A percentile compares a stretch with the other conserved stretches of the same genome.
These are phyloP conservation scores for Leccinum olivaceopallidum DNA, from an alignment of 768 basidiomycete genomes.

Conservation along the genomic window DNA sequence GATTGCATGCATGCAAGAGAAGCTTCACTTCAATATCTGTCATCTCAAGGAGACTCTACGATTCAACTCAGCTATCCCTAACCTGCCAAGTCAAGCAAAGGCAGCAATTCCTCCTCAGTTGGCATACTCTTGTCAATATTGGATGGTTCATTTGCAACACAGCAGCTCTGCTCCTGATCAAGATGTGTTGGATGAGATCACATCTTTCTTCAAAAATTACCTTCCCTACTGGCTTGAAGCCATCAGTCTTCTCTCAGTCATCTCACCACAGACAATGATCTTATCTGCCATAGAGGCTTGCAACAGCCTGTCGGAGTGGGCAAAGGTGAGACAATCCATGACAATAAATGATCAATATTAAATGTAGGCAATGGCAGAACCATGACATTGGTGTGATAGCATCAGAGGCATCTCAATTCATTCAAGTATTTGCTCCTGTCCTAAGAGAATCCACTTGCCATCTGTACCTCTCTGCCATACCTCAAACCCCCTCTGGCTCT, in stretches of 20 bases:
- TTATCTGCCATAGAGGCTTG: background rate
- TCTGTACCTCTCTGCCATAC: too few relatives aligned
- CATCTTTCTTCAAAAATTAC: conserved; percentile 19
- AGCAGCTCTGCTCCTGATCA: background rate
- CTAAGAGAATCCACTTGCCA: too few relatives aligned
- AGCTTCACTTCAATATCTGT: background rate
- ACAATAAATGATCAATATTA: too few relatives aligned
- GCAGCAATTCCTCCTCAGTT: background rate
- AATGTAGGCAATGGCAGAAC: background rate
- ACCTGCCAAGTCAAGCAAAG: background rate
- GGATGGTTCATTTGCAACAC: background rate
- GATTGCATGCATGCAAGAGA: background rate
- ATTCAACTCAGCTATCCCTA: background rate
- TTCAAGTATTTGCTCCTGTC: too few relatives aligned
- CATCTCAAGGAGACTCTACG: background rate
- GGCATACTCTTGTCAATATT: background rate
- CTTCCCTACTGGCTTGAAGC: conserved; percentile 43
- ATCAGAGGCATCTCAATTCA: too few relatives aligned
- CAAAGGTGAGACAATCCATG: background rate
- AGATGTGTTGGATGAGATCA: background rate
- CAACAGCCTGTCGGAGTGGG: background rate
- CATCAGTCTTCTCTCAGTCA: conserved; percentile 24
- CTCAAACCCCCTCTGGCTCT: too few relatives aligned
- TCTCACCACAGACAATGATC: background rate
- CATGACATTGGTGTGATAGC: background rate